These are phyloP conservation scores for Sclerotinia trifoliorum DNA, from an alignment of 2,329 filamentous ascomycete genomes.

Conservation along the genomic window DNA sequence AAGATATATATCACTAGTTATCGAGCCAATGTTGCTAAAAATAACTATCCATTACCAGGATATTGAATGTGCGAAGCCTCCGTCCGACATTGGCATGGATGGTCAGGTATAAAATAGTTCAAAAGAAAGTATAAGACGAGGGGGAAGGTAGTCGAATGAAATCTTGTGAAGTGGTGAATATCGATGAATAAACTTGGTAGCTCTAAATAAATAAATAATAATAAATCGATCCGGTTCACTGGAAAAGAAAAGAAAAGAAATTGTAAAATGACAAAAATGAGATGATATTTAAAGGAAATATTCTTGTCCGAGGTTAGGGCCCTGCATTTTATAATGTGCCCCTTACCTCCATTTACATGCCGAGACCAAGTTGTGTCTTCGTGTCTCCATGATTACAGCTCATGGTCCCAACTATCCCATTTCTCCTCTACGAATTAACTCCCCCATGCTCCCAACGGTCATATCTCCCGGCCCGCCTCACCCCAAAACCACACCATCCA, in stretches of 20 bases:
- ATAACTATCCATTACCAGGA: not conserved
- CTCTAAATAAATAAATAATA: not conserved
- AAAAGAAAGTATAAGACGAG: not conserved
- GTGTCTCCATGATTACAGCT: not conserved
- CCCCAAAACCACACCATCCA: not conserved
- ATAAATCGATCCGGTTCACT: no score
- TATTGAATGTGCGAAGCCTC: no score
- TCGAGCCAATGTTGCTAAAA: not conserved
- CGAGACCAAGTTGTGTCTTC: not conserved
- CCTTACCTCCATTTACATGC: not conserved
- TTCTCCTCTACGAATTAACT: not conserved
- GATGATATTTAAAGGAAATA: not conserved
- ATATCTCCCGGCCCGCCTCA: not conserved
- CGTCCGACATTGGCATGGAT: no score
- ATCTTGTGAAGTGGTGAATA: not conserved
- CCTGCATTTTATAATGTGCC: not conserved
- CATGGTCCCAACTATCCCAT: no score
- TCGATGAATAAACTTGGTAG: not conserved
- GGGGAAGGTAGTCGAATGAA: no score
- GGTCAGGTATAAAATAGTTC: no score
- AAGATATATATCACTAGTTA: not conserved
- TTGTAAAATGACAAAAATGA: not conserved
- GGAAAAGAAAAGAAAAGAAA: no score
- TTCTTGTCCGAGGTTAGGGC: no score
- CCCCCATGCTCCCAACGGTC: not conserved